Evolutionary conservation across 371 early-diverging fungal species (phyloP).

Genomic region (Rhizopus microsporus): DNA sequence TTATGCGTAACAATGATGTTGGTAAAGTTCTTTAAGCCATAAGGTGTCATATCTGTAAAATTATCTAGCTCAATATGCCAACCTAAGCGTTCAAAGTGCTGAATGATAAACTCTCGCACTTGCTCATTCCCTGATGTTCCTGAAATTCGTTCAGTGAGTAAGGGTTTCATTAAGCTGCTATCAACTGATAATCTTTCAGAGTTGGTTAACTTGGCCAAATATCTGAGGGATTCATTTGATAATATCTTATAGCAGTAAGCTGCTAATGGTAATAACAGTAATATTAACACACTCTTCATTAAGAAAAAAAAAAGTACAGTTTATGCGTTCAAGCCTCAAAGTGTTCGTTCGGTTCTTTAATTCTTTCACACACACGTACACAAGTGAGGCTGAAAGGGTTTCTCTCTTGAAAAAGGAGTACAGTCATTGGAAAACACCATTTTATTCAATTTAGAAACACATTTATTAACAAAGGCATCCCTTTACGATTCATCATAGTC

Average conservation of each 20-base stretch:
- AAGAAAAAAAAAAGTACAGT: not conserved
- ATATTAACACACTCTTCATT: not conserved
- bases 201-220: constrained; percentile 17
- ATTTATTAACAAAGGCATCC: no score
- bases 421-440: no score
- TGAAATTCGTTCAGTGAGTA: constrained; percentile 74
- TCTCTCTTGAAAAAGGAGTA: no score
- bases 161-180: constrained; percentile 61
- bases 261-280: constrained; percentile 1
- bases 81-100: constrained; percentile 58
- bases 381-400: no score
- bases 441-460: no score
- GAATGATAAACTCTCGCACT: constrained; percentile 71
- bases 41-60: constrained; percentile 78
- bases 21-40: constrained; percentile 72
- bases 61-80: constrained; percentile 83
- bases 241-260: constrained; percentile 15
- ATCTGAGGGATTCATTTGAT: constrained; percentile 16
- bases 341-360: not conserved
- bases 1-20: constrained; percentile 91
- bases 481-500: no score
- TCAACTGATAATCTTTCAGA: constrained; percentile 30
- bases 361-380: no score
- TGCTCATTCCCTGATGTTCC: constrained; percentile 71
- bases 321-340: not conserved